phyloP scores from a whole-genome alignment of 345 rosid species.

The Citrus medica region DNA sequence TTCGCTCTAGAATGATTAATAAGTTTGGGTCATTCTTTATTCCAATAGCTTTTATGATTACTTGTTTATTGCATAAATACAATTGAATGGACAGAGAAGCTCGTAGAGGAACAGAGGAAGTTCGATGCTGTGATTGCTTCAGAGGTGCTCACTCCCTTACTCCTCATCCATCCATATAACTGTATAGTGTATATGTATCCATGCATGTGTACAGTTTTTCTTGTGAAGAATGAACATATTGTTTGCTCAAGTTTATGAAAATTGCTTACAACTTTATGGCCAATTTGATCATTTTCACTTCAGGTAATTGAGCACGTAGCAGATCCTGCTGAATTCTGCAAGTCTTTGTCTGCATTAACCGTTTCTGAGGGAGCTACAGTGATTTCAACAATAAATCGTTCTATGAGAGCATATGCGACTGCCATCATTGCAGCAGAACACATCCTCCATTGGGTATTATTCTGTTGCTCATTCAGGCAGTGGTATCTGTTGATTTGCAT shows the following conservation, averaged over 20 bases:
- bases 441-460: slow-evolving; percentile 76
- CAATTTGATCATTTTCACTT: slow-evolving; percentile 13
- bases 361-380: slow-evolving; percentile 65
- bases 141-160: slow-evolving; percentile 47
- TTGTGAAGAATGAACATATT: neutral
- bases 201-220: neutral
- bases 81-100: slow-evolving; percentile 53
- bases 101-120: slow-evolving; percentile 71
- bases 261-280: neutral
- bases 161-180: neutral
- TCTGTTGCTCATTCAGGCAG: neutral
- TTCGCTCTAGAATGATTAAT: neutral
- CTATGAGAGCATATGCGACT: slow-evolving; percentile 81
- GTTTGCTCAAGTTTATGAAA: slow-evolving; percentile 4
- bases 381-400: slow-evolving; percentile 80
- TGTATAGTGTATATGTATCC: neutral
- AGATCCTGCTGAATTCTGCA: slow-evolving; percentile 86
- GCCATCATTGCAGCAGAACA: slow-evolving; percentile 91
- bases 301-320: slow-evolving; percentile 98
- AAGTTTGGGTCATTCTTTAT: neutral
- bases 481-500: neutral
- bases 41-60: neutral
- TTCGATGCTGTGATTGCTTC: slow-evolving; percentile 85
- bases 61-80: neutral
- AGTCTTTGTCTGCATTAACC: slow-evolving; percentile 70